phyloP scores from a whole-genome alignment of 169 alveolate species.

The Cryptosporidium sp. region DNA sequence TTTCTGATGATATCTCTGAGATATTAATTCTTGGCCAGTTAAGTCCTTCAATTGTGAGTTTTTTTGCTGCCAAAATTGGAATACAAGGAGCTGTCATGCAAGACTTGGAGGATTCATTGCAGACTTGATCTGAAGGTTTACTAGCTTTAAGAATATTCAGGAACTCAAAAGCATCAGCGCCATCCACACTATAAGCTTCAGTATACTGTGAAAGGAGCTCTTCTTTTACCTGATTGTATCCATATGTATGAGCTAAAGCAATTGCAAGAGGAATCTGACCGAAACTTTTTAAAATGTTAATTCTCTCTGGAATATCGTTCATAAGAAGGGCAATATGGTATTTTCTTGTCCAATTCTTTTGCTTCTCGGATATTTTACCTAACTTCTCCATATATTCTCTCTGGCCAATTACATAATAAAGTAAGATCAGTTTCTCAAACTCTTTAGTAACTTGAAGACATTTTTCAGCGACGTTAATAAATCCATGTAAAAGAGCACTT shows the following conservation, averaged over 20 bases:
- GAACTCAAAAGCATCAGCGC: constrained; percentile 59
- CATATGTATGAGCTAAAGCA: constrained; percentile 65
- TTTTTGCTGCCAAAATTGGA: constrained; percentile 50
- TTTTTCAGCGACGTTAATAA: constrained; percentile 66
- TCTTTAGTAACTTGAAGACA: constrained; percentile 68
- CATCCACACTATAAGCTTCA: constrained; percentile 64
- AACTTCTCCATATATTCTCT: constrained; percentile 62
- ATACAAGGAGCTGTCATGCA: constrained; percentile 47
- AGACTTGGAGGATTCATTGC: neutral
- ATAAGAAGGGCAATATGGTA: constrained; percentile 54
- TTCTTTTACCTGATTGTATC: constrained; percentile 47
- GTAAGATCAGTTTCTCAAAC: constrained; percentile 46
- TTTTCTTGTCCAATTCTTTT: constrained; percentile 64
- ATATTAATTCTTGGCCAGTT: constrained; percentile 57
- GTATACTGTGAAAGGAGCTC: constrained; percentile 58
- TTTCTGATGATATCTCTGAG: constrained; percentile 7
- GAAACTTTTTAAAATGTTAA: constrained; percentile 24
- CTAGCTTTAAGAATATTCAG: constrained; percentile 11
- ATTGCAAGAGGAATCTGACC: constrained; percentile 71
- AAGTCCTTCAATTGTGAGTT: constrained; percentile 27
- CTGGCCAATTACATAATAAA: constrained; percentile 70
- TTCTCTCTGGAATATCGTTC: constrained; percentile 58
- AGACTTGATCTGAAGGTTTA: neutral
- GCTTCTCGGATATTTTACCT: constrained; percentile 55
- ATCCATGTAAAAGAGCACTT: constrained; percentile 64